Base-by-base conservation (phyloP, 495 filamentous ascomycete genomes). In the Trichoderma virens region DNA sequence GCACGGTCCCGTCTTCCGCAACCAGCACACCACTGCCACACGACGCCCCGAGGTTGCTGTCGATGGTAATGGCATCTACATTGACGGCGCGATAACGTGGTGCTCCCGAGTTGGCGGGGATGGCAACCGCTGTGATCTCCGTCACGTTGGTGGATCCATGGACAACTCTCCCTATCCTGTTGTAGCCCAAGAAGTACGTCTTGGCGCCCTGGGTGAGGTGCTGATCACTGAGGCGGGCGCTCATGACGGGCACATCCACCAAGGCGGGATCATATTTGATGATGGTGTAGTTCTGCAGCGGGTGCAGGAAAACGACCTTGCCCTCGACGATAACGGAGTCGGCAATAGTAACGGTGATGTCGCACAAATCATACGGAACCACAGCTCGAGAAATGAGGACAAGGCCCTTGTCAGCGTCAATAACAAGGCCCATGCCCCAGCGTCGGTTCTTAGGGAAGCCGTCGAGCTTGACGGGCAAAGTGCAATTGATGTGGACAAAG, bases 31-130 rank as follows among this genome's bases (percentile, higher is more conserved):
- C 95, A 65, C 90, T 95, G n/a, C 92, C 92, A 70, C 95, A 98
- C 72, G 97, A 93, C 2, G 87, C 84, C 67, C 90, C 92, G 4
- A 98, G 84, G 65, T 84, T 89, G 0, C 94, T 97, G 72, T 99
- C 94, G 31, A 99, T 92, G 0, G 95, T 98, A 71, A 99, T 92
- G 45, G 95, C 95, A 69, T 99, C 95, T 25, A 99, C 82, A 69
- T 99, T 98, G 71, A 97, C 92, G 31, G 94, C 95, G 14, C 94
- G 84, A 69, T 98, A 98, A 62, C 94, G 81, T n/a, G 94, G 94
- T 9, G 94, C 91, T 13, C 89, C 84, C 2, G 89, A 86, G 69
- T 95, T 96, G 6, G 94, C 92, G 0, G 94, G 94, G 64, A 99
- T 97, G 2, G 94, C 91, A 5, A 99, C 94, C 32, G 94, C 94